Evolutionary conservation across 2,329 filamentous ascomycete genomes (phyloP).

Genomic region (Achaetomium macrosporum): DNA sequence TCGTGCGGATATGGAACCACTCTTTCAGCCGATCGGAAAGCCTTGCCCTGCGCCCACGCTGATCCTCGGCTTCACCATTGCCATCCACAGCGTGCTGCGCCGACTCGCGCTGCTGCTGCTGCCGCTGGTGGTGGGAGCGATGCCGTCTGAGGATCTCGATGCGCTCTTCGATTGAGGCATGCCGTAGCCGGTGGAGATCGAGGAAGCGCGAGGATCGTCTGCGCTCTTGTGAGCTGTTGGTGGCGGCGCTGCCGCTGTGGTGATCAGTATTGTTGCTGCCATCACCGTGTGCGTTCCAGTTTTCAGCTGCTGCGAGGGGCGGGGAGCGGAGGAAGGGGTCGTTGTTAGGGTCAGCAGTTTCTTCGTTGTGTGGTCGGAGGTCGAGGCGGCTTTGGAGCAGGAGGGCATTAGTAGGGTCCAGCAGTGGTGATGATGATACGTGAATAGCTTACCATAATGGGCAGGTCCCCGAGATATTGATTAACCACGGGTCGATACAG

Average conservation of each 20-base stretch:
- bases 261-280: background rate
- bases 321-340: slow-evolving; percentile 32
- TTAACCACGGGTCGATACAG: slow-evolving; percentile 64
- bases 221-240: slow-evolving; percentile 27
- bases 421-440: background rate
- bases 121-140: slow-evolving; percentile 35
- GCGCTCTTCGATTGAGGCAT: slow-evolving; percentile 55
- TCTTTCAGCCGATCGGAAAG: slow-evolving; percentile 47
- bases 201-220: slow-evolving; percentile 48
- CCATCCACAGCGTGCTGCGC: slow-evolving; percentile 14
- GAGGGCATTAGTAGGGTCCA: slow-evolving; percentile 10
- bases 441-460: slow-evolving; percentile 55
- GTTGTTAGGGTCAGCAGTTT: slow-evolving; percentile 16
- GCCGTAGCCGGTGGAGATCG: slow-evolving; percentile 51
- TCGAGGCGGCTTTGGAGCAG: slow-evolving; percentile 44
- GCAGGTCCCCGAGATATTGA: slow-evolving; percentile 65
- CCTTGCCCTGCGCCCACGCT: slow-evolving; percentile 36
- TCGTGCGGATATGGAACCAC: slow-evolving; percentile 35
- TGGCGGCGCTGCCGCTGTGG: slow-evolving; percentile 26
- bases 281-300: slow-evolving; percentile 15
- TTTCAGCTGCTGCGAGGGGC: slow-evolving; percentile 33
- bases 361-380: slow-evolving; percentile 38
- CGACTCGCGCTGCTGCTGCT: slow-evolving; percentile 34
- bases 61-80: slow-evolving; percentile 31
- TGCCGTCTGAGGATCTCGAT: slow-evolving; percentile 52